Evolutionary conservation across 257 asterid species (phyloP).

Genomic region (Capsicum pubescens): DNA sequence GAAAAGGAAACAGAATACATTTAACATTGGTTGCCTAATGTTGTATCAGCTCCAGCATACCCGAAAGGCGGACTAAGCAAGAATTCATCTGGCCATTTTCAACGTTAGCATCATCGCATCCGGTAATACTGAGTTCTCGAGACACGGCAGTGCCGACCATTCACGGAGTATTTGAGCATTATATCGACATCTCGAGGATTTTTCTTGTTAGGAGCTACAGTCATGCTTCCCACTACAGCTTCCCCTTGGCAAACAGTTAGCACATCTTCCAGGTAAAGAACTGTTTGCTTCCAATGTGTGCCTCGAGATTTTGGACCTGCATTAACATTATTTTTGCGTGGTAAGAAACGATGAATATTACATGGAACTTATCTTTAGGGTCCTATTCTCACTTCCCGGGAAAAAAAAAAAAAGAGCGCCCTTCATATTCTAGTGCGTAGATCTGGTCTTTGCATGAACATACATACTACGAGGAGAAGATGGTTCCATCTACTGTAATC

Average conservation of each 20-base stretch:
- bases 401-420: neutral
- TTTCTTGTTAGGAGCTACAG: constrained; percentile 86
- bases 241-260: constrained; percentile 86
- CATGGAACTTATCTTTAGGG: neutral
- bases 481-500: neutral
- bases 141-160: constrained; percentile 66
- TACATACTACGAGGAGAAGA: neutral
- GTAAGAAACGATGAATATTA: neutral
- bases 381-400: neutral
- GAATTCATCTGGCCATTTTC: constrained; percentile 3
- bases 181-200: constrained; percentile 97
- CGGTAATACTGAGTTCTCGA: constrained; percentile 69
- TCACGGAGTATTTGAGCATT: constrained; percentile 66
- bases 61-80: neutral
- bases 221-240: constrained; percentile 65
- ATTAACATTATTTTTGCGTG: neutral
- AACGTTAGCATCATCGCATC: constrained; percentile 58
- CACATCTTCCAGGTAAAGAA: constrained; percentile 91
- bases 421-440: neutral
- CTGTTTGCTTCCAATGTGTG: constrained; percentile 98
- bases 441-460: neutral
- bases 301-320: constrained; percentile 87
- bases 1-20: neutral
- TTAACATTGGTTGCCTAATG: constrained; percentile 7
- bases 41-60: neutral